Percentiles rank a stretch among this genome's conserved stretches.
Evolutionary conservation across 208 protist genomes (phyloP).

Genomic region (Leishmania arabica): DNA sequence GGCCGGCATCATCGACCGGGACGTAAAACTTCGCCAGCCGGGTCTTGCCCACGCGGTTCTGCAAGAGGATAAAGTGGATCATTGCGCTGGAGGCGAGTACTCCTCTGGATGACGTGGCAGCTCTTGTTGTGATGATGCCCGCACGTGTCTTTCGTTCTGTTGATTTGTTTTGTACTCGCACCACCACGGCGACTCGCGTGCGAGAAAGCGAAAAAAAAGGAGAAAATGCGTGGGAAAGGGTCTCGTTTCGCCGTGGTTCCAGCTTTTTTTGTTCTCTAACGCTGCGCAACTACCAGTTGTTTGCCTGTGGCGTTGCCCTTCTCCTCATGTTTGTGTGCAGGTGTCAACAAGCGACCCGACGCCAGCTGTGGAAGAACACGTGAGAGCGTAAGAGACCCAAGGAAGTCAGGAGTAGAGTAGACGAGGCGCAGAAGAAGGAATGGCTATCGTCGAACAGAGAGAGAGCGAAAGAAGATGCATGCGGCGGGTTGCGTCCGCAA

Average conservation of each 20-base stretch:
- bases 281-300: not conserved
- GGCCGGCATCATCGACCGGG: slow-evolving; percentile 94
- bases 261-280: no score
- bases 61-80: slow-evolving; percentile 99
- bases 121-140: not conserved
- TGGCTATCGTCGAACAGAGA: not conserved
- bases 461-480: slow-evolving; percentile 9
- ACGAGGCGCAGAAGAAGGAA: slow-evolving; percentile 15
- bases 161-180: not conserved
- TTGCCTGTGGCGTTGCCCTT: not conserved
- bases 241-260: not conserved
- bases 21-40: slow-evolving; percentile 99
- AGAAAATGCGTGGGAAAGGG: not conserved
- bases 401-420: slow-evolving; percentile 1
- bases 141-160: not conserved
- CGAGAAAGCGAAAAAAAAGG: no score
- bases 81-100: slow-evolving; percentile 31
- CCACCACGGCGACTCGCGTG: not conserved
- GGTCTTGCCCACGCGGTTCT: slow-evolving; percentile 99
- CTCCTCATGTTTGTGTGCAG: not conserved
- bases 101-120: not conserved
- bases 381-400: not conserved
- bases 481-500: not conserved
- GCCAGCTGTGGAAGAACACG: not conserved
- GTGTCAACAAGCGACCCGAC: not conserved